phyloP scores from a whole-genome alignment of 306 rosid species.

The Rosa chinensis region DNA sequence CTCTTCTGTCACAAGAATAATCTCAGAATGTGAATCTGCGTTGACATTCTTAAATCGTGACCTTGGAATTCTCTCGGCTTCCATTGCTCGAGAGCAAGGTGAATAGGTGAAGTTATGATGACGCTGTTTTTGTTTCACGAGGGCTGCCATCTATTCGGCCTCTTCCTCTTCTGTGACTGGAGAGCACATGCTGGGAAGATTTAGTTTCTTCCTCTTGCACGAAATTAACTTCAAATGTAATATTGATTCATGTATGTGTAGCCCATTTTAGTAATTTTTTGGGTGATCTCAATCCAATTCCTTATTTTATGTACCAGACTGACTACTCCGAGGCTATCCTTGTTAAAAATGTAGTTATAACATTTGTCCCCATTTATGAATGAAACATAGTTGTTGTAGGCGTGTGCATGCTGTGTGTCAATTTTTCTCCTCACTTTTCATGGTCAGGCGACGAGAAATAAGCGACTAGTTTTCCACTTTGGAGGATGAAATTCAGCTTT shows the following conservation, averaged over 20 bases:
- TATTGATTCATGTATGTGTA: background rate
- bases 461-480: background rate
- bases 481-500: background rate
- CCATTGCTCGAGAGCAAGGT: conserved; percentile 85
- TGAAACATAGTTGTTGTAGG: background rate
- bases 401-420: too few species aligned
- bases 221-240: background rate
- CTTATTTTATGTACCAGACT: background rate
- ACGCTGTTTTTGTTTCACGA: background rate
- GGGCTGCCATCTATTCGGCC: background rate
- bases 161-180: background rate
- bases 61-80: conserved; percentile 92
- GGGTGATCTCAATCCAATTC: background rate
- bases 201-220: background rate
- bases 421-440: background rate
- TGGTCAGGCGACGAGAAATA: background rate
- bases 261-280: background rate
- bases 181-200: background rate
- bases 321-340: background rate
- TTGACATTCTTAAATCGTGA: conserved; percentile 81
- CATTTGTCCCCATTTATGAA: background rate
- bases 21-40: conserved; percentile 86
- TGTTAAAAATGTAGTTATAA: background rate
- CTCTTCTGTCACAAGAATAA: conserved; percentile 81
- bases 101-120: conserved; percentile 47